Evolutionary conservation across 352 stramenopile species (phyloP), one percentile per base, ranked within the genome.

Genomic region (Globisporangium cystogenes): DNA sequence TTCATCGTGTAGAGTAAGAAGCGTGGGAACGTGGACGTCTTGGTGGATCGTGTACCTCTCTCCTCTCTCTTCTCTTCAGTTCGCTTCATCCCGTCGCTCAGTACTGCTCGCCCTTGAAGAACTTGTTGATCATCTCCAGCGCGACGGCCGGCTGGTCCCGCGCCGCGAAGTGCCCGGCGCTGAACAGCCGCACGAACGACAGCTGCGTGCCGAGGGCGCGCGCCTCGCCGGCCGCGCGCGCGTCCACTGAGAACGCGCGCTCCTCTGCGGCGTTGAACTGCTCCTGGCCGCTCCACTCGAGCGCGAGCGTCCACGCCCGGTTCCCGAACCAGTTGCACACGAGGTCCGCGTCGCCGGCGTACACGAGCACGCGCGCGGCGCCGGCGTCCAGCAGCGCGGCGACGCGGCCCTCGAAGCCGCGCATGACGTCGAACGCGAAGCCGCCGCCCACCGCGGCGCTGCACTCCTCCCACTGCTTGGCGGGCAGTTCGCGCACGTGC

Each of bases 291-390:
- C 56, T 76, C 96, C 96, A 99, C 27, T 98, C 80, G 35, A 99
- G 68, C 3, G 58, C 78, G 26, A 90, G 65, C 0, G 91, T 96
- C 95, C 95, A 99, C 23, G 94, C 95, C 54, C 96, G 62, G 64
- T 98, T 98, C 24, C 96, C 96, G 42, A 98, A 62, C 75, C 96
- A 98, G 60, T 98, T 98, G 72, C 90, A 98, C 64, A 98, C 97
- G 57, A 97, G 95, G 59, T 98, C 96, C 16, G 89, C 74, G 68
- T 99, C 96, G 44, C 96, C 96, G 18, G 91, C 90, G 73, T 98
- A 99, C 56, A 99, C 93, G 20, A 98, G 72, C 7, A 96, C 89
- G 7, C 68, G 74, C 11, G 23, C 40, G 12, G 86, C 51, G 10
- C 53, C 66, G 29, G 70, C 74, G 39, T 85, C 44, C 14, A 98